Percentiles rank a stretch among this genome's conserved stretches.
These are phyloP conservation scores for Nevesoporus exiguus DNA, from an alignment of 768 basidiomycete species.

Conservation along the genomic window DNA sequence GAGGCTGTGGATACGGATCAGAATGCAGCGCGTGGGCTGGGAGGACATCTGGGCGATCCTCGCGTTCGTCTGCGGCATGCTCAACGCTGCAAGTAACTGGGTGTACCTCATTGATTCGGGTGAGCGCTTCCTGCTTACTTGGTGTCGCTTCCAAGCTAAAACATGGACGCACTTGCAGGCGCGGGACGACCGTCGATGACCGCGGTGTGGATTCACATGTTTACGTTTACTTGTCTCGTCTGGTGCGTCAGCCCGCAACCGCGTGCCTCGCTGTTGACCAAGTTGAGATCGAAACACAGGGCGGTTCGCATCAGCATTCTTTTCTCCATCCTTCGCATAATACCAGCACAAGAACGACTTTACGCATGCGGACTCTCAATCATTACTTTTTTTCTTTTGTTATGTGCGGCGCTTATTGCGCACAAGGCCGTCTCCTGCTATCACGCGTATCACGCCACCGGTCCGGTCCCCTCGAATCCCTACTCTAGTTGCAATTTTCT, in stretches of 20 bases:
- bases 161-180: not conserved
- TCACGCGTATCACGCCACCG: not conserved
- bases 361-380: constrained; percentile 6
- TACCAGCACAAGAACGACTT: constrained; percentile 13
- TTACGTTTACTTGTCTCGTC: constrained; percentile 6
- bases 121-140: not conserved
- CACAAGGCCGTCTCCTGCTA: constrained; percentile 5
- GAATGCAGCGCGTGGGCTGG: constrained; percentile 18
- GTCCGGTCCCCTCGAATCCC: not conserved
- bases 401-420: constrained; percentile 3
- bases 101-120: not conserved
- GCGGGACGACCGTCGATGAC: not conserved
- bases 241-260: constrained; percentile 13
- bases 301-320: constrained; percentile 22
- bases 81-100: constrained; percentile 8
- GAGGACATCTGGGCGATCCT: constrained; percentile 21
- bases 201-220: constrained; percentile 15
- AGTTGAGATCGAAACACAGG: constrained; percentile 4
- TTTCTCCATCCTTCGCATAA: constrained; percentile 17
- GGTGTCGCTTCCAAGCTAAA: not conserved
- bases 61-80: constrained; percentile 14
- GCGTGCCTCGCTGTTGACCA: not conserved
- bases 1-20: constrained; percentile 20
- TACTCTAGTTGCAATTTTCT: not conserved
- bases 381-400: constrained; percentile 6